These are phyloP conservation scores for Epichloe brachyelytri DNA, from an alignment of 2,329 filamentous ascomycete species.

Conservation along the genomic window DNA sequence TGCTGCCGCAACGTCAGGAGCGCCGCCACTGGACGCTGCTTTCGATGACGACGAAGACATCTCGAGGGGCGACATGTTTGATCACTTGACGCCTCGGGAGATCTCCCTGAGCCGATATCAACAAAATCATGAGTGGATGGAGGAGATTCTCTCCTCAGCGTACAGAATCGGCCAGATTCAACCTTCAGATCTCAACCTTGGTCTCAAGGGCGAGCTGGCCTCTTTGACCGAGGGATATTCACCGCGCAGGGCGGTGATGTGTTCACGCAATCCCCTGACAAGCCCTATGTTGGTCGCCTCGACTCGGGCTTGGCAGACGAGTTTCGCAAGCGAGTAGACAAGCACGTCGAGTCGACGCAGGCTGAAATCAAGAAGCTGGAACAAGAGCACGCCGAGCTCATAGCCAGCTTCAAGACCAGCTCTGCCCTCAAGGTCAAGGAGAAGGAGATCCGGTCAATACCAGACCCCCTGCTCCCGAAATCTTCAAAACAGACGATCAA, in stretches of 20 bases:
- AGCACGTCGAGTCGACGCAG: constrained; percentile 59
- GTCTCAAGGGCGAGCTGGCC: constrained; percentile 70
- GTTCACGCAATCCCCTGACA: constrained; percentile 32
- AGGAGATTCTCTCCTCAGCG: constrained; percentile 85
- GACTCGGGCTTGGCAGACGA: constrained; percentile 68
- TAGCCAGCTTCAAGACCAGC: constrained; percentile 61
- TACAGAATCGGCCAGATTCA: constrained; percentile 77
- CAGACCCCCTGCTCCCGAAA: constrained; percentile 47
- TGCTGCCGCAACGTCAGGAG: constrained; percentile 21
- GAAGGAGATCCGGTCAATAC: constrained; percentile 55
- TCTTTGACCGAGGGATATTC: constrained; percentile 72
- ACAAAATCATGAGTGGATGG: constrained; percentile 98
- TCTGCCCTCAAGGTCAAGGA: constrained; percentile 63
- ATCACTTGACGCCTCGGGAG: constrained; percentile 78
- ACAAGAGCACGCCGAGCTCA: constrained; percentile 58
- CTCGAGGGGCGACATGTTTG: constrained; percentile 76
- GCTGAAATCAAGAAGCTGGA: constrained; percentile 79
- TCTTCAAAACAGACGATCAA: constrained; percentile 50
- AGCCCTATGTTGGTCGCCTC: constrained; percentile 49
- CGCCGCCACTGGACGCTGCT: constrained; percentile 26
- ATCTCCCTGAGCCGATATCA: constrained; percentile 78
- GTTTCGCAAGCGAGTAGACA: constrained; percentile 65
- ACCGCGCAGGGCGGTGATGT: constrained; percentile 46
- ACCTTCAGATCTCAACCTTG: constrained; percentile 76
- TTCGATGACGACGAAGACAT: constrained; percentile 87